phyloP scores from a whole-genome alignment of 495 filamentous ascomycete species.

The Talaromyces thailandensis region DNA sequence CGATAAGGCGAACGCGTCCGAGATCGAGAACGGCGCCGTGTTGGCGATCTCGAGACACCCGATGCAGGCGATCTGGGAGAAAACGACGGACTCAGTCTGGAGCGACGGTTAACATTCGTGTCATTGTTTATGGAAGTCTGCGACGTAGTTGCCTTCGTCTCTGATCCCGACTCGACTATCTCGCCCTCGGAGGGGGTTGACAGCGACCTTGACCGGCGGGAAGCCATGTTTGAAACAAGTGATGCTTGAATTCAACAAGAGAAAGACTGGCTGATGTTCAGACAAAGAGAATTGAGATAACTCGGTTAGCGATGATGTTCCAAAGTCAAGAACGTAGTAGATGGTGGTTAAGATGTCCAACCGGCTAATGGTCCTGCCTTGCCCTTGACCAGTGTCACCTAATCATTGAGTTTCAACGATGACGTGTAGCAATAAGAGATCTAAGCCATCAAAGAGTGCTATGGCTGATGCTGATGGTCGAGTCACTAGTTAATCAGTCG shows the following conservation, averaged over 20 bases:
- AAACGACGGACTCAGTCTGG: constrained; percentile 44
- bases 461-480: background rate
- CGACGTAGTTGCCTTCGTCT: constrained; percentile 67
- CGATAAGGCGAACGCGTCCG: constrained; percentile 34
- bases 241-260: background rate
- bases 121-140: constrained; percentile 59
- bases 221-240: constrained; percentile 19
- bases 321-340: constrained; percentile 1
- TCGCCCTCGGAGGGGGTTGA: constrained; percentile 68
- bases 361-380: constrained; percentile 20
- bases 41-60: constrained; percentile 22
- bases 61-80: constrained; percentile 44
- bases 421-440: background rate
- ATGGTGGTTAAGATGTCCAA: constrained; percentile 35
- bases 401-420: too few relatives aligned
- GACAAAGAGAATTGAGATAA: constrained; percentile 5
- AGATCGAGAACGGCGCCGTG: constrained; percentile 28
- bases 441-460: background rate
- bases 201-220: constrained; percentile 33
- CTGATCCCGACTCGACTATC: constrained; percentile 68
- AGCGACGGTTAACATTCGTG: constrained; percentile 66
- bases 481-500: background rate
- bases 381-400: constrained; percentile 8
- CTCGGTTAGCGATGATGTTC: constrained; percentile 19
- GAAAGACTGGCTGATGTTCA: background rate